Conservation (phyloP, 371 early-diverging fungal genomes). For the Nematocida homosporus region DNA sequence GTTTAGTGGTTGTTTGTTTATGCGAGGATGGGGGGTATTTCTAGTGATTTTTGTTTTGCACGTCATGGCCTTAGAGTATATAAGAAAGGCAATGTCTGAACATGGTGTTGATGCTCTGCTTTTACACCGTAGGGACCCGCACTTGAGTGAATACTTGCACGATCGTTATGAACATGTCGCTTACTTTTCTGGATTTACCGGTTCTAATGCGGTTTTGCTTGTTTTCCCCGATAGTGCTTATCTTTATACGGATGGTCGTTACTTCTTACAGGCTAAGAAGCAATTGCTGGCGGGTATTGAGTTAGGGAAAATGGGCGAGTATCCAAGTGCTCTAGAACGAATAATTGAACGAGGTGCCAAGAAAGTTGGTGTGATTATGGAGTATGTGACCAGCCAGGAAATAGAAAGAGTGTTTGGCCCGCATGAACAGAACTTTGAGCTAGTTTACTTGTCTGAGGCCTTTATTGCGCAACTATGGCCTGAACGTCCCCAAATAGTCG, state of each 20-base stretch:
- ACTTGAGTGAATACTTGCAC: constrained; percentile 85
- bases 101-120: constrained; percentile 58
- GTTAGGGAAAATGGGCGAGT: constrained; percentile 73
- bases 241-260: constrained; percentile 92
- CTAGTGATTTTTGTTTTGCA: constrained; percentile 2
- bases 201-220: constrained; percentile 83
- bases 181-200: constrained; percentile 90
- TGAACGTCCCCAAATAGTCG: constrained; percentile 18
- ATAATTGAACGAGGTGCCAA: constrained; percentile 13
- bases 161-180: constrained; percentile 80
- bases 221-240: constrained; percentile 72
- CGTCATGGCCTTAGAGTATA: neutral
- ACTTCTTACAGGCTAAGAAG: constrained; percentile 88
- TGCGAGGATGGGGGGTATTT: neutral
- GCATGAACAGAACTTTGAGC: constrained; percentile 24
- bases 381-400: constrained; percentile 68
- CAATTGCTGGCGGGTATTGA: constrained; percentile 71
- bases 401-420: constrained; percentile 59
- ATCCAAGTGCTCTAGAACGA: constrained; percentile 63
- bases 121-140: constrained; percentile 60
- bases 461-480: constrained; percentile 32
- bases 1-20: neutral
- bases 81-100: constrained; percentile 5
- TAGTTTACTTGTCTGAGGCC: constrained; percentile 51
- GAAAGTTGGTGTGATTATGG: constrained; percentile 56